Evolutionary conservation across 1,139 yeast genomes (phyloP).

Genomic region (Suhomyces coccinellae): DNA sequence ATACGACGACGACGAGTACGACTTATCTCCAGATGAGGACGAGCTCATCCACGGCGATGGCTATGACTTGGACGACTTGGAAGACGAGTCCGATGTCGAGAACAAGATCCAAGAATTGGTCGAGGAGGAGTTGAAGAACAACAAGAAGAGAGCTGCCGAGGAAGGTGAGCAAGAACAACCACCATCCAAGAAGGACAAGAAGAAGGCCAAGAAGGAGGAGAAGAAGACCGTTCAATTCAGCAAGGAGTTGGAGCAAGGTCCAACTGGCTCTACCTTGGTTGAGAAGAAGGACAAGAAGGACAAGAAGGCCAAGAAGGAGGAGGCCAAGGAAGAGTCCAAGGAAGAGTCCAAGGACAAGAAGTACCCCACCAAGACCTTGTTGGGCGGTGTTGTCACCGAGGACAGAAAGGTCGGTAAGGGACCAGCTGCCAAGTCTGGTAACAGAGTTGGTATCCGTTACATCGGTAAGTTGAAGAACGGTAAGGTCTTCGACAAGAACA

Average conservation of each 20-base stretch:
- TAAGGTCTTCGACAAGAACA: constrained; percentile 93
- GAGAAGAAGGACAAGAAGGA: constrained; percentile 29
- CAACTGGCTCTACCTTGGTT: constrained; percentile 56
- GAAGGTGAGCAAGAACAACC: constrained; percentile 26
- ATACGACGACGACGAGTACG: constrained; percentile 67
- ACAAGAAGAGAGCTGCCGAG: constrained; percentile 34
- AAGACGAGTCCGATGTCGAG: constrained; percentile 57
- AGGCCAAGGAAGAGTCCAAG: constrained; percentile 16
- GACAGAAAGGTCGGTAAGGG: constrained; percentile 92
- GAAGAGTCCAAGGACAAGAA: constrained; percentile 31
- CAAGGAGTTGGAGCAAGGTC: constrained; percentile 91
- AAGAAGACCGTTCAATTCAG: constrained; percentile 82
- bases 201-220: constrained; percentile 41
- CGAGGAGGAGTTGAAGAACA: constrained; percentile 44
- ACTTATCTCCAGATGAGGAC: constrained; percentile 90
- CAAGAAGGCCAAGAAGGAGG: constrained; percentile 20
- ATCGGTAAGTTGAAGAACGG: constrained; percentile 97
- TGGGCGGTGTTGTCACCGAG: constrained; percentile 92
- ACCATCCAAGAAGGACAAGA: constrained; percentile 45
- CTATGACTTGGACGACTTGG: constrained; percentile 63
- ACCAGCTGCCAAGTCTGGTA: constrained; percentile 81
- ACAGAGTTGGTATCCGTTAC: constrained; percentile 94
- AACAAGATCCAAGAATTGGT: constrained; percentile 59
- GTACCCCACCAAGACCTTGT: constrained; percentile 71
- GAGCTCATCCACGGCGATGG: constrained; percentile 53